A percentile compares a stretch with the other conserved stretches of the same genome.
Conservation (phyloP, 805 yeast genomes). For the Metschnikowia drakensbergensis region DNA sequence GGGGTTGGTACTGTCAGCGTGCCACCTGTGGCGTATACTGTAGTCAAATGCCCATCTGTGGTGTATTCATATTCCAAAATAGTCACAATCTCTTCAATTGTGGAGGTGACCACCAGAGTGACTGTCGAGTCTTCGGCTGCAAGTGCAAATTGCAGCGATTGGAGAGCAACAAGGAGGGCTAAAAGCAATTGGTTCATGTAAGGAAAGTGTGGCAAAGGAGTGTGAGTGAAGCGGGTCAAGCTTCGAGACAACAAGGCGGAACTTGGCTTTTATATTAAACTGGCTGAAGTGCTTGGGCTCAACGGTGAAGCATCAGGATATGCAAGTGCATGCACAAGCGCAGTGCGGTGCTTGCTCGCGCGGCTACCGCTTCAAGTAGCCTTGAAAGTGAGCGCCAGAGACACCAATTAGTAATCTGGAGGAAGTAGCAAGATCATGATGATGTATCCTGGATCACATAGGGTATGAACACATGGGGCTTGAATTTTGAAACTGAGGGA, state of each 20-base stretch:
- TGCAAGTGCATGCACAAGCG: constrained; percentile 7
- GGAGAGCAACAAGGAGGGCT: constrained; percentile 4
- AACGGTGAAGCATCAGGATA: neutral
- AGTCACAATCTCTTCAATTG: constrained; percentile 23
- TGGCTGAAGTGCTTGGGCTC: neutral
- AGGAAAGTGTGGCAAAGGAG: neutral
- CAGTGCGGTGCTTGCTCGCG: neutral
- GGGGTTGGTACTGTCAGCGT: constrained; percentile 5
- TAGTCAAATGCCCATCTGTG: constrained; percentile 26
- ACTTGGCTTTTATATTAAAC: neutral
- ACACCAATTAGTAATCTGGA: neutral
- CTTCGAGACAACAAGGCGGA: neutral
- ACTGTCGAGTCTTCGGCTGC: constrained; percentile 10
- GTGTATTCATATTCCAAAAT: constrained; percentile 33
- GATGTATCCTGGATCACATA: too few relatives aligned
- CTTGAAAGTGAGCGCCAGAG: neutral
- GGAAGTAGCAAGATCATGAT: neutral
- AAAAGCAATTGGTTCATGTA: constrained; percentile 4
- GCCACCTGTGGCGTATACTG: constrained; percentile 22
- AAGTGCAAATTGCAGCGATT: constrained; percentile 5
- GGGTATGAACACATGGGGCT: too few relatives aligned
- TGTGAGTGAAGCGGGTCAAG: neutral
- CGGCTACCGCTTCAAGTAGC: neutral
- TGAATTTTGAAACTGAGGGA: too few relatives aligned
- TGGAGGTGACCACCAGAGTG: constrained; percentile 16